Percentiles rank a stretch among this genome's conserved stretches.
These are phyloP conservation scores for Hemileia vastatrix DNA, from an alignment of 1,284 basidiomycete species.

Conservation along the genomic window DNA sequence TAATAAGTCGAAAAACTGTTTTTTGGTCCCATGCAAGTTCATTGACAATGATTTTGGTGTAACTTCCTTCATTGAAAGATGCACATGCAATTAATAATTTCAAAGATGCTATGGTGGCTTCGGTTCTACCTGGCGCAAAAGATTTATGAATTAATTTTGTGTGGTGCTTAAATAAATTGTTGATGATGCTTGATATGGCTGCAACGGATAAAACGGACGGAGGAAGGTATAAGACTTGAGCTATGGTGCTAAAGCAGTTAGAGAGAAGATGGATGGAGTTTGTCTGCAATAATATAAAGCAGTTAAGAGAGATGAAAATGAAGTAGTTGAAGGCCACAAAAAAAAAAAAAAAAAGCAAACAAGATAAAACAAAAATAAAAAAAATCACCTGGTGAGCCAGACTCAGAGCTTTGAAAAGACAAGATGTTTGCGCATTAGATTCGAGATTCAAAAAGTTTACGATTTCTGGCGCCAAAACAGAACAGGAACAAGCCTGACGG, in stretches of 20 bases:
- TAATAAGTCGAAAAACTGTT: constrained; percentile 15
- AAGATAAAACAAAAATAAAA: not conserved
- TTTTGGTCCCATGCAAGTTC: constrained; percentile 22
- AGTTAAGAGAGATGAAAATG: constrained; percentile 1
- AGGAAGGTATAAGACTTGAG: constrained; percentile 11
- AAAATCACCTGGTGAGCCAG: constrained; percentile 16
- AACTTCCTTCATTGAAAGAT: constrained; percentile 16
- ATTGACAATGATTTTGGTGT: constrained; percentile 13
- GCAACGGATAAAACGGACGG: not conserved
- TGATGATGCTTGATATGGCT: constrained; percentile 16
- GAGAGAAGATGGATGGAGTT: constrained; percentile 24
- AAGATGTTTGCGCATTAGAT: constrained; percentile 14
- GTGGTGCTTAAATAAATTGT: constrained; percentile 15
- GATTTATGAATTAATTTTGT: constrained; percentile 21
- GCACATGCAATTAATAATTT: constrained; percentile 19
- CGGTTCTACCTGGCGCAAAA: constrained; percentile 23
- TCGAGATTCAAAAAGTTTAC: constrained; percentile 13
- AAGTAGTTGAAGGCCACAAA: too few species aligned
- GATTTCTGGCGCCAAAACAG: constrained; percentile 6
- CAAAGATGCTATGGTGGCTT: constrained; percentile 21
- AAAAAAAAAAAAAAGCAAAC: not conserved
- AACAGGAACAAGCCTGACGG: constrained; percentile 10
- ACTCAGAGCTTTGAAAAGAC: constrained; percentile 14
- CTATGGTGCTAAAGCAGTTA: constrained; percentile 18
- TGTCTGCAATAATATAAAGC: not conserved